A percentile compares a stretch with the other conserved stretches of the same genome.
phyloP scores from a whole-genome alignment of 345 rosid species.

The Citrus trifoliata region DNA sequence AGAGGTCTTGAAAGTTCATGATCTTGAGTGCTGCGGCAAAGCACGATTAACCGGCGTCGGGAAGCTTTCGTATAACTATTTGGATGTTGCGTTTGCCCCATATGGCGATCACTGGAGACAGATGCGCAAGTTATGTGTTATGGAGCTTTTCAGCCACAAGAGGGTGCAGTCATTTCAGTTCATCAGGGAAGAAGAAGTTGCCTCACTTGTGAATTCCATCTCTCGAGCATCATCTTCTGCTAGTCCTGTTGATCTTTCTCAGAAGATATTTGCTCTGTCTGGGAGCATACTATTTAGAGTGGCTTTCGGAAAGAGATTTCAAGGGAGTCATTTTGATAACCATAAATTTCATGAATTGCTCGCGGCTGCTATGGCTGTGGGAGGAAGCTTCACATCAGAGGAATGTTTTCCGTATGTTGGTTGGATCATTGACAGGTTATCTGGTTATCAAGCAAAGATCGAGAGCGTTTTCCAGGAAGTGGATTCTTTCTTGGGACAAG shows the following conservation, averaged over 20 bases:
- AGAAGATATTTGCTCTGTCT: constrained; percentile 19
- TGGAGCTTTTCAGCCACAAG: constrained; percentile 32
- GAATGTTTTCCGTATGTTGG: constrained; percentile 25
- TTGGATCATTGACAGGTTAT: constrained; percentile 23
- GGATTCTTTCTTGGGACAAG: constrained; percentile 25
- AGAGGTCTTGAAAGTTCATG: constrained; percentile 30
- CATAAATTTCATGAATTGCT: constrained; percentile 10
- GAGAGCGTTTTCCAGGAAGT: constrained; percentile 23
- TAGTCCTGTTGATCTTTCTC: constrained; percentile 25
- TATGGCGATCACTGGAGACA: constrained; percentile 34
- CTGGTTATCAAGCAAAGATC: constrained; percentile 23
- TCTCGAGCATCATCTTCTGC: constrained; percentile 15
- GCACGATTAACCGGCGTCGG: constrained; percentile 18
- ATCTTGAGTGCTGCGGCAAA: constrained; percentile 31
- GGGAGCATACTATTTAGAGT: constrained; percentile 31
- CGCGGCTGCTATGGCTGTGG: constrained; percentile 6
- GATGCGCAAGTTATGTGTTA: constrained; percentile 23
- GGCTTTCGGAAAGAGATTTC: constrained; percentile 34
- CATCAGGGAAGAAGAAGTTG: constrained; percentile 35
- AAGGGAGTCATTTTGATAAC: constrained; percentile 17
- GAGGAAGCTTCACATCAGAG: constrained; percentile 14
- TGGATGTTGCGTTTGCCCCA: constrained; percentile 28
- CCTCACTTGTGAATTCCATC: constrained; percentile 25
- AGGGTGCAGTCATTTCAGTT: constrained; percentile 30
- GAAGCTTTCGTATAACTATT: constrained; percentile 12